Evolutionary conservation across 2,329 filamentous ascomycete species (phyloP).

Genomic region (Escovopsis weberi): DNA sequence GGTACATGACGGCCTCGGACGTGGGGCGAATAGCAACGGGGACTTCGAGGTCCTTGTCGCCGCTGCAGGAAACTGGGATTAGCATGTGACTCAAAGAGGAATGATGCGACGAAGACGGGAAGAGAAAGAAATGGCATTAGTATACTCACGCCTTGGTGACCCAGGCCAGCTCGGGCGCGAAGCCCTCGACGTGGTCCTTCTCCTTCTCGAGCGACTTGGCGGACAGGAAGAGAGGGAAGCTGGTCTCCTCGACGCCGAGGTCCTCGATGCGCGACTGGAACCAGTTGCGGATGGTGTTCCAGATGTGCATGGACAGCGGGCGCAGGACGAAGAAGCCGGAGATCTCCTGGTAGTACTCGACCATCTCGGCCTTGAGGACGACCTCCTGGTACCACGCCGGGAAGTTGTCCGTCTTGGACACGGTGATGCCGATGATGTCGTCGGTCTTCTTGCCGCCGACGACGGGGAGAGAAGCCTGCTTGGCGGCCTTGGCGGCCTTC

Average conservation of each 20-base stretch:
- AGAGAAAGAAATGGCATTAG: not conserved
- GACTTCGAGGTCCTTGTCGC: conserved; percentile 82
- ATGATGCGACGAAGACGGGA: too few species aligned
- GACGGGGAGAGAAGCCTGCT: conserved; percentile 34
- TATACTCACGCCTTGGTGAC: conserved; percentile 61
- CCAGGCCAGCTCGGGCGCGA: conserved; percentile 84
- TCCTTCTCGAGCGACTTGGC: conserved; percentile 75
- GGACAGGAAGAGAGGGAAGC: conserved; percentile 92
- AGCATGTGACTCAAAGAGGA: not conserved
- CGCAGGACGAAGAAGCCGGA: conserved; percentile 95
- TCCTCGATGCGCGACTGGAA: conserved; percentile 67
- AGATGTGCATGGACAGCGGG: conserved; percentile 51
- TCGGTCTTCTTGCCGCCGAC: conserved; percentile 46
- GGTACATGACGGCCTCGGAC: conserved; percentile 78
- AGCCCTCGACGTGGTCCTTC: conserved; percentile 97
- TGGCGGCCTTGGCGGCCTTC: conserved; percentile 47
- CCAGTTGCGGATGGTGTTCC: conserved; percentile 52
- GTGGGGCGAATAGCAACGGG: conserved; percentile 54
- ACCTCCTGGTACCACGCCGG: conserved; percentile 96
- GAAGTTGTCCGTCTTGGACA: conserved; percentile 75
- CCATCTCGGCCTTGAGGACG: conserved; percentile 90
- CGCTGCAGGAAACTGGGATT: conserved; percentile 33
- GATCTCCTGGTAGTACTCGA: conserved; percentile 90
- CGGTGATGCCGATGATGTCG: conserved; percentile 76
- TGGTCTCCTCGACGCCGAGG: conserved; percentile 87